These are phyloP conservation scores for Graphiopsis chlorocephala DNA, from an alignment of 2,329 filamentous ascomycete genomes.

Conservation along the genomic window DNA sequence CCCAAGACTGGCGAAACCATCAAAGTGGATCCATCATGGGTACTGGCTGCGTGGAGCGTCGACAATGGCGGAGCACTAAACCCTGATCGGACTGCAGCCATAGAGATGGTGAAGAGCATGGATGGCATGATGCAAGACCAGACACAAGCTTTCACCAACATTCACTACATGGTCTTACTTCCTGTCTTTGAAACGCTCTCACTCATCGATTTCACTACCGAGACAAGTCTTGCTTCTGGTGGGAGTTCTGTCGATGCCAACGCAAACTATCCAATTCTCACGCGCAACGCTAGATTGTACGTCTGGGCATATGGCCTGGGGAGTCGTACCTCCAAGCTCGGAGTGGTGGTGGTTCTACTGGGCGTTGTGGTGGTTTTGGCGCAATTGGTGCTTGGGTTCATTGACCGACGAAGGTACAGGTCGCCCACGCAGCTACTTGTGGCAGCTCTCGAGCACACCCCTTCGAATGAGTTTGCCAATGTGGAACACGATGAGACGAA, in stretches of 20 bases:
- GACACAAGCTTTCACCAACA: no score
- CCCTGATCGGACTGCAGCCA: constrained; percentile 1
- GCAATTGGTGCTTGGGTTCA: constrained; percentile 22
- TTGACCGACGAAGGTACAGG: constrained; percentile 18
- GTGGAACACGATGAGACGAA: constrained; percentile 21
- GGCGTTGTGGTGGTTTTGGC: constrained; percentile 22
- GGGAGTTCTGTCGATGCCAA: no score
- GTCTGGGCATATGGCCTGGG: constrained; percentile 27
- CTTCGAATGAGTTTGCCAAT: constrained; percentile 22
- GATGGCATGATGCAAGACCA: no score
- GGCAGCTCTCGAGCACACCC: constrained; percentile 26
- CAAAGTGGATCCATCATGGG: constrained; percentile 28
- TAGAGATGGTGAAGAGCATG: background rate
- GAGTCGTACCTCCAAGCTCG: constrained; percentile 25
- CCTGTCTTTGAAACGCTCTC: constrained; percentile 22
- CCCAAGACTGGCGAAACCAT: constrained; percentile 7
- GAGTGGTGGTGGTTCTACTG: constrained; percentile 20
- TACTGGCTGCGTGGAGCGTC: constrained; percentile 29
- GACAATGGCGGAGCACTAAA: constrained; percentile 15
- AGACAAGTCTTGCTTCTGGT: background rate
- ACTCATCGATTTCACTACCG: constrained; percentile 24
- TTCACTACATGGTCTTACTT: background rate
- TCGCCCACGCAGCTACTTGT: constrained; percentile 24
- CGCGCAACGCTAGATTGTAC: constrained; percentile 20
- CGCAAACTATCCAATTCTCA: constrained; percentile 4